A percentile compares a stretch with the other conserved stretches of the same genome.
phyloP scores from a whole-genome alignment of 805 yeast species.

The Saccharomycopsis lassenensis region DNA sequence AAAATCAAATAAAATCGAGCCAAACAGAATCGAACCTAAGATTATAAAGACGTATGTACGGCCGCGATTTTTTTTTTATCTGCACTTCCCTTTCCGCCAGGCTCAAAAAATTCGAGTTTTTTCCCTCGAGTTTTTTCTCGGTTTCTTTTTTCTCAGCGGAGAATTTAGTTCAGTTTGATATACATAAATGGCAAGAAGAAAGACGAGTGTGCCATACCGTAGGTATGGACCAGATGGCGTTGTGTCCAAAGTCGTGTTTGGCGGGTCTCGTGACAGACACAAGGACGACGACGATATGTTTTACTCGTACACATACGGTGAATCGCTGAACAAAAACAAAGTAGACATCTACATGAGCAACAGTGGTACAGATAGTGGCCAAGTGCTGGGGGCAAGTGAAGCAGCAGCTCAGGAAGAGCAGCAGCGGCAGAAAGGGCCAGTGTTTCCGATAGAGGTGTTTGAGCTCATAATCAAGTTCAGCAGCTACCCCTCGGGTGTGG shows the following conservation, averaged over 20 bases:
- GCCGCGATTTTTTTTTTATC: too few species aligned
- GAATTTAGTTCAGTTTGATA: too few species aligned
- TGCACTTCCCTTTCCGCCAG: too few species aligned
- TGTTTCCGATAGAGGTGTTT: conserved; percentile 42
- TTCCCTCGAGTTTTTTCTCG: too few species aligned
- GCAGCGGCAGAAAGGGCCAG: not conserved
- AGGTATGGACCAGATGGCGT: conserved; percentile 43
- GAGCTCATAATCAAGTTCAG: conserved; percentile 25
- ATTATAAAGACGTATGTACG: too few species aligned
- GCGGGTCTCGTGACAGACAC: conserved; percentile 1
- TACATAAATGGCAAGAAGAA: too few species aligned
- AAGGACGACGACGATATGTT: conserved; percentile 15
- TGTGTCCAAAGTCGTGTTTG: conserved; percentile 11
- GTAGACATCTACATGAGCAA: not conserved
- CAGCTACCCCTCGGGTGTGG: conserved; percentile 25
- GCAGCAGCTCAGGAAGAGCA: too few species aligned
- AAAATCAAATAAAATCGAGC: too few species aligned
- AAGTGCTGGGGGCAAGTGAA: not conserved
- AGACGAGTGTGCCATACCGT: conserved; percentile 75
- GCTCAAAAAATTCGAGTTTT: too few species aligned
- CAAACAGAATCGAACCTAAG: too few species aligned
- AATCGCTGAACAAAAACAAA: not conserved
- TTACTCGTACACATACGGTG: conserved; percentile 16
- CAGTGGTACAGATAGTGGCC: not conserved
- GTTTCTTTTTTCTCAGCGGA: too few species aligned